Evolutionary conservation across 2,329 filamentous ascomycete species (phyloP), one percentile per base, ranked within the genome.

Genomic region (Hymenoscyphus scutula): DNA sequence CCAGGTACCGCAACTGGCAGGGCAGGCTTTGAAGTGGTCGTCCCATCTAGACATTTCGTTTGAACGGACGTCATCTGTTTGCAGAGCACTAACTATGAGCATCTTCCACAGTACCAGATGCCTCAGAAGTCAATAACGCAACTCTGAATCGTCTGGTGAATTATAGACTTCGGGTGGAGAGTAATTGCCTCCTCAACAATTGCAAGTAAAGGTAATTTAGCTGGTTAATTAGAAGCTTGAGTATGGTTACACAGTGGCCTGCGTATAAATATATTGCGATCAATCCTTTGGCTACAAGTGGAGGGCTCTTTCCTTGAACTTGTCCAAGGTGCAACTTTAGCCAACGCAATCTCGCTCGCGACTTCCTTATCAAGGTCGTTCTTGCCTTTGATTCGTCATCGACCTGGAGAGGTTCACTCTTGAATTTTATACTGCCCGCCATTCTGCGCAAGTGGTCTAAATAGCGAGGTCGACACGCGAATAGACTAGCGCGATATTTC

Each of bases 331-430:
- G 19, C 19, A 23, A 23, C 45, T 51, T 51, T 13, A 51, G 45
- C 45, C 34, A 37, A 37, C 13, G 34, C 23, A 51, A 25, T 51
- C 23, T 51, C n/a, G n/a, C 45, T 51, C 19, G 19, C 45, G 45
- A 51, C 45, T 51, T 51, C 45, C 45, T 11, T 25, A 27, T 51
- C 45, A 51, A 48, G 23, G n/a, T 25, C 45, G 45, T 10, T 51
- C 45, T 51, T 13, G 19, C 19, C 45, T 51, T 51, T 51, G 45
- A 27, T 51, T 51, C 45, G 45, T 51, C 45, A 51, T 51, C 45
- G 10, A 51, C n/a, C n/a, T n/a, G n/a, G n/a, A n/a, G n/a, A n/a
- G n/a, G 11, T 25, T 23, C 45, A 25, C 45, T 23, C 8, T 48
- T 10, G 19, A 51, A 19, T 23, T 45, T 19, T n/a, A n/a, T 19